Conservation (phyloP, 306 rosid genomes). For the Castanopsis chinensis region DNA sequence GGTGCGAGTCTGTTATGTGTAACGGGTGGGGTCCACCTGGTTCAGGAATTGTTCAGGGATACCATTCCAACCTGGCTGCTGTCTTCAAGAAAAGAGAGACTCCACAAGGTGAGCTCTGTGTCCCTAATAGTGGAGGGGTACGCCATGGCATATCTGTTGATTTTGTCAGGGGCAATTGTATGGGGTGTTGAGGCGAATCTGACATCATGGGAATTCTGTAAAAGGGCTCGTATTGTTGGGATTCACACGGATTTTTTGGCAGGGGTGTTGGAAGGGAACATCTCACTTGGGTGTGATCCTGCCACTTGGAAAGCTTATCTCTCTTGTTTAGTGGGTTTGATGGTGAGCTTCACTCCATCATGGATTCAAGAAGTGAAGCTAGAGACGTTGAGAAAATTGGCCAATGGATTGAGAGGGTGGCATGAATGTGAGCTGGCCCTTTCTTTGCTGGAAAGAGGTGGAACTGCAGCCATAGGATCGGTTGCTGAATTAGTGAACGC, state of each 20-base stretch:
- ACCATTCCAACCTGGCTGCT: slow-evolving; percentile 79
- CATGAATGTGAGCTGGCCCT: slow-evolving; percentile 65
- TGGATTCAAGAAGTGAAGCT: slow-evolving; percentile 65
- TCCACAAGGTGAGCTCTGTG: slow-evolving; percentile 23
- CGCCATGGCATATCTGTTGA: slow-evolving; percentile 63
- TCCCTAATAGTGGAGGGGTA: slow-evolving; percentile 57
- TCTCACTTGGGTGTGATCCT: slow-evolving; percentile 57
- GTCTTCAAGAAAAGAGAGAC: slow-evolving; percentile 37
- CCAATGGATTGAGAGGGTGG: slow-evolving; percentile 58
- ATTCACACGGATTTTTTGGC: slow-evolving; percentile 70
- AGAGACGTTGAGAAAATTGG: slow-evolving; percentile 55
- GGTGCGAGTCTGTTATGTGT: slow-evolving; percentile 65
- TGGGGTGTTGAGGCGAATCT: slow-evolving; percentile 59
- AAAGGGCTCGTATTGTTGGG: slow-evolving; percentile 46
- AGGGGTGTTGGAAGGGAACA: slow-evolving; percentile 61
- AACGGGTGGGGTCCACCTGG: slow-evolving; percentile 61
- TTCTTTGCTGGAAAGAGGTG: slow-evolving; percentile 66
- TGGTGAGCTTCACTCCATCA: slow-evolving; percentile 53
- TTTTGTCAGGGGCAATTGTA: slow-evolving; percentile 50
- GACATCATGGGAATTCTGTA: slow-evolving; percentile 38
- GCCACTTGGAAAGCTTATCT: slow-evolving; percentile 72
- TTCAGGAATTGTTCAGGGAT: slow-evolving; percentile 59
- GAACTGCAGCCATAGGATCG: slow-evolving; percentile 60
- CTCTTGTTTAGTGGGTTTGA: slow-evolving; percentile 52
- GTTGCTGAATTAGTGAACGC: slow-evolving; percentile 52